Conservation (phyloP, 2,329 filamentous ascomycete genomes). For the Verticillium isaacii region DNA sequence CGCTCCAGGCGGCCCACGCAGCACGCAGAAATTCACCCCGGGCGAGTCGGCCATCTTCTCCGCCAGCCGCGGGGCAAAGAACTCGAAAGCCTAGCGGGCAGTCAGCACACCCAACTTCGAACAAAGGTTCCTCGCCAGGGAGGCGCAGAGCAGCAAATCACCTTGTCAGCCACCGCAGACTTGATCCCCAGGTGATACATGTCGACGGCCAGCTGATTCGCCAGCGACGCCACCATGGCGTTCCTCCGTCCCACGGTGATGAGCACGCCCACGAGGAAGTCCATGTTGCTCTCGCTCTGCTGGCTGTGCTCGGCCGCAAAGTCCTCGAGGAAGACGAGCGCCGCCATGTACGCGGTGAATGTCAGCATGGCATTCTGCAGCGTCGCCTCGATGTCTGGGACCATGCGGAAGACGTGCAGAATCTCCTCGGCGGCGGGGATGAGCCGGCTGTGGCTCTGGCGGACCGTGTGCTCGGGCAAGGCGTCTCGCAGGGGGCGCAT, state of each 20-base stretch:
- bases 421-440: conserved; percentile 64
- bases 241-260: not conserved
- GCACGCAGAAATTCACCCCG: not conserved
- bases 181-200: not conserved
- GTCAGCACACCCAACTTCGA: not conserved
- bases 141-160: not conserved
- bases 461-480: conserved; percentile 50
- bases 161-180: not conserved
- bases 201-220: not conserved
- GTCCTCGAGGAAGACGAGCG: conserved; percentile 59
- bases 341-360: conserved; percentile 65
- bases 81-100: not conserved
- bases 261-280: not conserved
- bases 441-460: conserved; percentile 61
- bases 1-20: not conserved
- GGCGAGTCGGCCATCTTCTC: not conserved
- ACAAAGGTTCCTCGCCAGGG: not conserved
- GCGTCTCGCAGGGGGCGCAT: conserved; percentile 25
- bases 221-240: not conserved
- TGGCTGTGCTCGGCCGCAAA: not conserved
- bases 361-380: conserved; percentile 65
- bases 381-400: conserved; percentile 23
- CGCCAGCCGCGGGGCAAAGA: not conserved
- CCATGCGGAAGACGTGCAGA: conserved; percentile 62
- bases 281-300: not conserved